A percentile compares a stretch with the other conserved stretches of the same genome.
phyloP scores from a whole-genome alignment of 139 green algal species.

The Micractinium sp. region DNA sequence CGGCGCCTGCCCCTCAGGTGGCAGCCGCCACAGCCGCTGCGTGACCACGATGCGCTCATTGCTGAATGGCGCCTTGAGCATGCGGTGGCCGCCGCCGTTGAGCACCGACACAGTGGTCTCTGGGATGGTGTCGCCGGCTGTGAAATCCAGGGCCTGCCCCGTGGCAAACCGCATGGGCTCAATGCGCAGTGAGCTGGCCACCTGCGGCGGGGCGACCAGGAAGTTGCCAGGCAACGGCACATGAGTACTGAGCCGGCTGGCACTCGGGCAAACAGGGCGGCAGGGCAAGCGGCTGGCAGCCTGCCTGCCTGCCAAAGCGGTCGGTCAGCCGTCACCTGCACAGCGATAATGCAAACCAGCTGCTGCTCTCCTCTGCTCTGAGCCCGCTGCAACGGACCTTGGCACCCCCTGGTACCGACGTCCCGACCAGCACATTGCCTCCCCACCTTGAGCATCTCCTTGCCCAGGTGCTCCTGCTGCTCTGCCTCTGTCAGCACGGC shows the following conservation, averaged over 20 bases:
- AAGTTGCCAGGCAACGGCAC: no score
- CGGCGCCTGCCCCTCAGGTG: neutral
- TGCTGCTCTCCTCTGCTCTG: no score
- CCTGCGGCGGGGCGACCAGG: slow-evolving; percentile 22
- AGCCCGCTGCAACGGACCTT: no score
- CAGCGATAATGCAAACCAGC: no score
- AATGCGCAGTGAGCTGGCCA: slow-evolving; percentile 55
- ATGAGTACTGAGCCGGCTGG: neutral
- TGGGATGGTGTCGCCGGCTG: slow-evolving; percentile 61
- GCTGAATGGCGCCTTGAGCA: slow-evolving; percentile 38
- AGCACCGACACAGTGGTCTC: slow-evolving; percentile 61
- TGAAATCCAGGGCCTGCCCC: slow-evolving; percentile 42
- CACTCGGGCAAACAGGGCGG: neutral
- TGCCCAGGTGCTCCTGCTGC: slow-evolving; percentile 45
- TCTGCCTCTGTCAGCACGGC: slow-evolving; percentile 49
- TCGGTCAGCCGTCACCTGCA: no score
- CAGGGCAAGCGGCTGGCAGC: neutral
- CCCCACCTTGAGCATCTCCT: slow-evolving; percentile 66
- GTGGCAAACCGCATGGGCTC: slow-evolving; percentile 64
- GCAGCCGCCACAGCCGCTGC: slow-evolving; percentile 65
- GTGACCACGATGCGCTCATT: slow-evolving; percentile 65
- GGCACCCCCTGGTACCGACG: neutral
- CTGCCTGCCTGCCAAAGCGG: no score
- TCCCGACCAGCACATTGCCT: neutral
- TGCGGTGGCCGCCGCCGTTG: slow-evolving; percentile 38